A percentile compares a stretch with the other conserved stretches of the same genome.
Evolutionary conservation across 2,329 filamentous ascomycete species (phyloP).

Genomic region (Drechslerella dactyloides): DNA sequence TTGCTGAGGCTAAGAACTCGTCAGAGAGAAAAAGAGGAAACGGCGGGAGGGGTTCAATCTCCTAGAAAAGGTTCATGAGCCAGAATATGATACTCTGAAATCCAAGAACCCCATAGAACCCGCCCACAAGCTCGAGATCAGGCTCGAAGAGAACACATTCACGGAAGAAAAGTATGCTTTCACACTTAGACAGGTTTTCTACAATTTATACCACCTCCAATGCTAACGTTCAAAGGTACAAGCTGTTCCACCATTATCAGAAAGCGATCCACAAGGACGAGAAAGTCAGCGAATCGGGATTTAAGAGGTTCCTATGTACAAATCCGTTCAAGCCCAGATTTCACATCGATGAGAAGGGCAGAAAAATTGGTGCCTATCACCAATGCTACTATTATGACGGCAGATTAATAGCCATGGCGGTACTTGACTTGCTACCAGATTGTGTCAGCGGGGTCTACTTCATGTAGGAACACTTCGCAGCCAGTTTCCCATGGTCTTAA

Average conservation of each 20-base stretch:
- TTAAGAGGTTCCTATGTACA: constrained; percentile 77
- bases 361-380: constrained; percentile 74
- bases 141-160: constrained; percentile 72
- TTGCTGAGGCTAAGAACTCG: neutral
- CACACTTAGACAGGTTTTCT: neutral
- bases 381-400: constrained; percentile 83
- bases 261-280: constrained; percentile 72
- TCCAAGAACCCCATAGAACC: constrained; percentile 68
- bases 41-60: constrained; percentile 73
- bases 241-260: constrained; percentile 77
- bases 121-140: constrained; percentile 71
- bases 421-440: constrained; percentile 77
- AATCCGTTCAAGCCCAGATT: constrained; percentile 64
- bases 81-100: constrained; percentile 62
- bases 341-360: constrained; percentile 62
- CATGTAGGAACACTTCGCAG: constrained; percentile 60
- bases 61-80: constrained; percentile 71
- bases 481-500: neutral
- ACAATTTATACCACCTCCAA: constrained; percentile 4
- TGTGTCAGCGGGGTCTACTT: constrained; percentile 84
- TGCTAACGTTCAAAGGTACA: constrained; percentile 55
- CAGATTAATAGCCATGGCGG: constrained; percentile 74
- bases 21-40: constrained; percentile 64
- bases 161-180: constrained; percentile 73
- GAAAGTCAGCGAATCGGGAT: constrained; percentile 68